Conservation (phyloP, 495 filamentous ascomycete species). For the Alectoria sarmentosa region DNA sequence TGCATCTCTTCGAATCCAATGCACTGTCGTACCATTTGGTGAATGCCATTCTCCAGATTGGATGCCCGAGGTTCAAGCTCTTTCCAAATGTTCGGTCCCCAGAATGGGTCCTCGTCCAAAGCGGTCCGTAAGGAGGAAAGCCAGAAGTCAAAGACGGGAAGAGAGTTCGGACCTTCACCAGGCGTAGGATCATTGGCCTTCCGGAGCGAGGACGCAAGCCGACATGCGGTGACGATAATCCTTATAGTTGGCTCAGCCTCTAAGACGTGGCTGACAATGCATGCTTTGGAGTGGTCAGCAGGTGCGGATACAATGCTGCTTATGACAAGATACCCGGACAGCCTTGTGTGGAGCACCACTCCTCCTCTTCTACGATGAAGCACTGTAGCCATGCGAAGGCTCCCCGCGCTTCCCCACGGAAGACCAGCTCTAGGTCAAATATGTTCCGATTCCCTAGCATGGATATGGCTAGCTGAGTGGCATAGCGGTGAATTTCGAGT, state of each 20-base stretch:
- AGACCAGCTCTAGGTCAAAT: conserved; percentile 52
- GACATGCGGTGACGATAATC: conserved; percentile 50
- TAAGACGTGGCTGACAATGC: conserved; percentile 47
- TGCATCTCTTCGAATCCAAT: conserved; percentile 33
- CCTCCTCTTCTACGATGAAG: conserved; percentile 49
- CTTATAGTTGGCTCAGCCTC: conserved; percentile 54
- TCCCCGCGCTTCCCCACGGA: conserved; percentile 49
- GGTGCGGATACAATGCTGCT: not conserved
- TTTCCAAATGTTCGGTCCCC: conserved; percentile 49
- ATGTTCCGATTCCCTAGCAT: conserved; percentile 40
- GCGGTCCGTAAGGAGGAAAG: conserved; percentile 46
- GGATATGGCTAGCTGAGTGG: conserved; percentile 42
- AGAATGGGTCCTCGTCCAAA: conserved; percentile 49
- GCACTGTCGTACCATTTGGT: conserved; percentile 49
- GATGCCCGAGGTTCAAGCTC: conserved; percentile 47
- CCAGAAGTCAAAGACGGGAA: conserved; percentile 49
- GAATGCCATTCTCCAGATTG: conserved; percentile 44
- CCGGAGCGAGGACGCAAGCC: conserved; percentile 72
- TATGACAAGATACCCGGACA: conserved; percentile 38
- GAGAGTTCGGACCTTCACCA: conserved; percentile 19
- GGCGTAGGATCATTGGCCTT: conserved; percentile 16
- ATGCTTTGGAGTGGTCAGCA: conserved; percentile 30
- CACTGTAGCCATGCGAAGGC: conserved; percentile 56
- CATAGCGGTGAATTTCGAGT: conserved; percentile 49
- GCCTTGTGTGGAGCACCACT: conserved; percentile 51